phyloP scores from a whole-genome alignment of 345 rosid species.

The Sonneratia caseolaris region DNA sequence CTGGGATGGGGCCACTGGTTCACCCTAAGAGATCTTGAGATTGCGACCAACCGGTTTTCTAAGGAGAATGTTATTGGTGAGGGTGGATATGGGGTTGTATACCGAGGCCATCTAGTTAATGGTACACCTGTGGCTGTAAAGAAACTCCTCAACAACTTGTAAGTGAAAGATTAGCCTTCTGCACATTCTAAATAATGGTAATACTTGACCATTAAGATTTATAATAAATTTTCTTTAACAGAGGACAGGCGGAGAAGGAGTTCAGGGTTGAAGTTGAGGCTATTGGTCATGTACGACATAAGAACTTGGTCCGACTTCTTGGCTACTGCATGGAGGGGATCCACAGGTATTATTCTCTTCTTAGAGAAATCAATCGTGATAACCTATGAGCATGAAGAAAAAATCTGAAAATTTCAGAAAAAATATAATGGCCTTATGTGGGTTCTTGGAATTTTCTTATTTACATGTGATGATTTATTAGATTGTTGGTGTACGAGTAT shows the following conservation, averaged over 20 bases:
- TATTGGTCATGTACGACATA: conserved; percentile 91
- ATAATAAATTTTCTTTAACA: conserved; percentile 9
- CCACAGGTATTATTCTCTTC: conserved; percentile 43
- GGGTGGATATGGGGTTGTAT: conserved; percentile 96
- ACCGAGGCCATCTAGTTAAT: conserved; percentile 60
- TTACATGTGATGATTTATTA: conserved; percentile 10
- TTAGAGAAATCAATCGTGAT: neutral
- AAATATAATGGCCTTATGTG: neutral
- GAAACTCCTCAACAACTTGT: conserved; percentile 91
- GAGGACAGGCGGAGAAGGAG: conserved; percentile 97
- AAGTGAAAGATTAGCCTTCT: conserved; percentile 21
- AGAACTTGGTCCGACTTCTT: conserved; percentile 87
- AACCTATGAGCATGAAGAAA: neutral
- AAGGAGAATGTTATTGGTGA: conserved; percentile 85
- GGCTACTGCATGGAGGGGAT: conserved; percentile 98
- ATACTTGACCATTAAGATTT: neutral
- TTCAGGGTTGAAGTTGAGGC: conserved; percentile 97
- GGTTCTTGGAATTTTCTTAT: neutral
- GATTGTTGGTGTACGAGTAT: conserved; percentile 80
- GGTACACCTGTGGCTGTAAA: conserved; percentile 84
- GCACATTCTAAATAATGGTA: neutral
- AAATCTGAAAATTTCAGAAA: neutral
- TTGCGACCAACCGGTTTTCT: conserved; percentile 67
- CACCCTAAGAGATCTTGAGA: conserved; percentile 80
- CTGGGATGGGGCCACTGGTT: conserved; percentile 99